Conservation (phyloP, 257 asterid species). For the Solanum lycopersicoides region DNA sequence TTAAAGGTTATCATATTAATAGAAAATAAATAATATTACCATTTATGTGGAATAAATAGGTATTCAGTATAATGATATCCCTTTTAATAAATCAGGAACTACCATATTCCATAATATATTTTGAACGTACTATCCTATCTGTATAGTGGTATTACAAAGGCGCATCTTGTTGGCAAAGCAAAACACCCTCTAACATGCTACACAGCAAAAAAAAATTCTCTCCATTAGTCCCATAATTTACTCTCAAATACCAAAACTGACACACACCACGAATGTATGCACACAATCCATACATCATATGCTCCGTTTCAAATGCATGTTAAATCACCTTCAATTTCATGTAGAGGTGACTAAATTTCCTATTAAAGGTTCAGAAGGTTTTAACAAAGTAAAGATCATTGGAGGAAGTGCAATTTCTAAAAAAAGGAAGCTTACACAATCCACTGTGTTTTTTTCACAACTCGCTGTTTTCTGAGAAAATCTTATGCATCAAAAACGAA, state of each 20-base stretch:
- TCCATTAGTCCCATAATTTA: not conserved
- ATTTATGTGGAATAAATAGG: not conserved
- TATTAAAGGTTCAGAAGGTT: no score
- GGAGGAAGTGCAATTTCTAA: no score
- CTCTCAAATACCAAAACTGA: not conserved
- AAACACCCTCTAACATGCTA: not conserved
- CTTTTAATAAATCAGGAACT: not conserved
- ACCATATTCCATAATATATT: not conserved
- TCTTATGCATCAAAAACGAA: not conserved
- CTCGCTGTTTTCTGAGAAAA: not conserved
- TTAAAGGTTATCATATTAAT: not conserved
- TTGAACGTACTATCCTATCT: not conserved
- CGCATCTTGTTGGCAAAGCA: not conserved
- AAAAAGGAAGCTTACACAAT: not conserved
- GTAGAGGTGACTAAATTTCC: no score
- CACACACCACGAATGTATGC: not conserved
- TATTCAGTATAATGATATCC: not conserved
- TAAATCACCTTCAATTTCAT: not conserved
- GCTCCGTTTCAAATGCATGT: not conserved
- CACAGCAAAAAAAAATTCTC: not conserved
- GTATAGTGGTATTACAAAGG: not conserved
- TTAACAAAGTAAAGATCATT: not conserved
- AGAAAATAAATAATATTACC: not conserved
- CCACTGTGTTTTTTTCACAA: not conserved
- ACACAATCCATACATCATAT: not conserved